Evolutionary conservation across 2,329 filamentous ascomycete species (phyloP).

Genomic region (Incumbomyces delicatus): DNA sequence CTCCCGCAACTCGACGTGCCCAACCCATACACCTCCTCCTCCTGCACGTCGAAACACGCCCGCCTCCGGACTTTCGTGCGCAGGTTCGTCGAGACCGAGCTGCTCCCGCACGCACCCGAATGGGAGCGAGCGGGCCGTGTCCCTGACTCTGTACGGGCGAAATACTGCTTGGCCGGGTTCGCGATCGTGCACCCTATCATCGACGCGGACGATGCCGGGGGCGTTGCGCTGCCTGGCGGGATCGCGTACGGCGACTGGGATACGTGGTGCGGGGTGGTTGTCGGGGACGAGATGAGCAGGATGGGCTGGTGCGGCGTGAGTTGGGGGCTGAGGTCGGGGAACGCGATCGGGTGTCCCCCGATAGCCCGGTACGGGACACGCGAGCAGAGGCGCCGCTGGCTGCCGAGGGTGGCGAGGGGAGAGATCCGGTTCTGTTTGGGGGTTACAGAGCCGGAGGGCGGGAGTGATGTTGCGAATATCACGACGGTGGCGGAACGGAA

Average conservation of each 20-base stretch:
- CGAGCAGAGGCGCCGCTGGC: conserved; percentile 53
- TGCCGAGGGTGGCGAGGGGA: conserved; percentile 58
- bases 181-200: conserved; percentile 54
- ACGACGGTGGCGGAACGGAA: conserved; percentile 59
- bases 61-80: conserved; percentile 59
- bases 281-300: conserved; percentile 59
- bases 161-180: conserved; percentile 57
- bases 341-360: conserved; percentile 60
- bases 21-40: conserved; percentile 49
- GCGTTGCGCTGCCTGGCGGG: conserved; percentile 55
- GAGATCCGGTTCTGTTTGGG: conserved; percentile 63
- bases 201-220: conserved; percentile 58
- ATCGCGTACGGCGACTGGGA: conserved; percentile 65
- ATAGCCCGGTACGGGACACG: conserved; percentile 57
- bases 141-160: conserved; percentile 52
- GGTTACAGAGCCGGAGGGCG: conserved; percentile 68
- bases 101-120: conserved; percentile 53
- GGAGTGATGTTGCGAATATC: conserved; percentile 65
- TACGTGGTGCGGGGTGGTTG: conserved; percentile 60
- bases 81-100: conserved; percentile 53
- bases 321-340: conserved; percentile 51
- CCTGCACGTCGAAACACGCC: conserved; percentile 55
- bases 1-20: conserved; percentile 62
- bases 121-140: conserved; percentile 61
- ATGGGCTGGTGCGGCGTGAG: conserved; percentile 53